Evolutionary conservation across 352 stramenopile genomes (phyloP).

Genomic region (Phytophthora idaei): DNA sequence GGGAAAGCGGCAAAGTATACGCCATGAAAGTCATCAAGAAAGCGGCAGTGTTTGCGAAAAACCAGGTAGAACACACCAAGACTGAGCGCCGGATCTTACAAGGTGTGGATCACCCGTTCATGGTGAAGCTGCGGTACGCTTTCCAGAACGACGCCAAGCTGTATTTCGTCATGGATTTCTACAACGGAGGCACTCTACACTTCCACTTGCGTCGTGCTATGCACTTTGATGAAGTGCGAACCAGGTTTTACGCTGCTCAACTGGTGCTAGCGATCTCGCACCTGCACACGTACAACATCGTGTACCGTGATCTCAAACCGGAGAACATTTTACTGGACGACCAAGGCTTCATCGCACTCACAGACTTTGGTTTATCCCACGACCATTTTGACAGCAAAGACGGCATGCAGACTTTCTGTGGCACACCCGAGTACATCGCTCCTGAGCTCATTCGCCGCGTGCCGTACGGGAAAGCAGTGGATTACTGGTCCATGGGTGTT

Average conservation of each 20-base stretch:
- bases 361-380: slow-evolving; percentile 88
- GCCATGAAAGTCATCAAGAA: slow-evolving; percentile 95
- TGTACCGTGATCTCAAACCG: slow-evolving; percentile 88
- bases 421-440: slow-evolving; percentile 87
- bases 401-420: slow-evolving; percentile 81
- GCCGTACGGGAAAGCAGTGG: slow-evolving; percentile 79
- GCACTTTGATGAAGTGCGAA: slow-evolving; percentile 71
- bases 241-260: slow-evolving; percentile 83
- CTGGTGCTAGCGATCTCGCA: slow-evolving; percentile 82
- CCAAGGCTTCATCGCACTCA: slow-evolving; percentile 85
- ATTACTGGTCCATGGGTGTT: slow-evolving; percentile 90
- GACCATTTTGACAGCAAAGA: slow-evolving; percentile 82
- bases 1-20: slow-evolving; percentile 65
- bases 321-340: slow-evolving; percentile 90
- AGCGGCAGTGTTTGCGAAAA: slow-evolving; percentile 82
- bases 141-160: slow-evolving; percentile 88
- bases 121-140: slow-evolving; percentile 86
- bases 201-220: slow-evolving; percentile 77
- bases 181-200: slow-evolving; percentile 86
- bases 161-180: slow-evolving; percentile 92
- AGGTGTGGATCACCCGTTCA: slow-evolving; percentile 85
- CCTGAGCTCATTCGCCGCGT: slow-evolving; percentile 77
- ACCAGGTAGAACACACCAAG: slow-evolving; percentile 93
- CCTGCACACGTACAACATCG: slow-evolving; percentile 86
- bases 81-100: slow-evolving; percentile 89